phyloP scores from a whole-genome alignment of 2,329 filamentous ascomycete genomes.

The Ophiocordyceps polyrhachis-furcata region DNA sequence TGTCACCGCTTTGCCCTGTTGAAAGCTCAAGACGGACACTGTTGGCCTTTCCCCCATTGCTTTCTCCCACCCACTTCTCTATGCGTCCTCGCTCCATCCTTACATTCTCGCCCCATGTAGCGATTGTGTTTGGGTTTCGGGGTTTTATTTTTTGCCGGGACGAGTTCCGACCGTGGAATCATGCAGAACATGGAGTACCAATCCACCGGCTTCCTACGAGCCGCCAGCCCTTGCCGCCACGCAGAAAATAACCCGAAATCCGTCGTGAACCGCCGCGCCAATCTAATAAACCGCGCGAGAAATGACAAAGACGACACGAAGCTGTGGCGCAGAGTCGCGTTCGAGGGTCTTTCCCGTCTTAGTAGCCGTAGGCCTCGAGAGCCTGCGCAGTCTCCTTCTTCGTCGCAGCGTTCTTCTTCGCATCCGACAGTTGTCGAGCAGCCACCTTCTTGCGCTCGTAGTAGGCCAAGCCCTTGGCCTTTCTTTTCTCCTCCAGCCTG shows the following conservation, averaged over 20 bases:
- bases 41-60: neutral
- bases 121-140: slow-evolving; percentile 9
- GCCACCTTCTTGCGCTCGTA: slow-evolving; percentile 99
- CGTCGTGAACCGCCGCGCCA: slow-evolving; percentile 31
- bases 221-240: slow-evolving; percentile 24
- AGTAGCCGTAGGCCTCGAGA: slow-evolving; percentile 84
- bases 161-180: slow-evolving; percentile 14
- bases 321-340: slow-evolving; percentile 11
- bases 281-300: slow-evolving; percentile 35
- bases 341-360: slow-evolving; percentile 23
- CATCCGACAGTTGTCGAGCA: slow-evolving; percentile 74
- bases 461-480: slow-evolving; percentile 98
- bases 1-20: no score
- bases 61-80: neutral
- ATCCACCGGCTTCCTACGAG: slow-evolving; percentile 13
- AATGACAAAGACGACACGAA: slow-evolving; percentile 23
- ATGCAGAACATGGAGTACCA: slow-evolving; percentile 17
- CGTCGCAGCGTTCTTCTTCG: slow-evolving; percentile 79
- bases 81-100: slow-evolving; percentile 1
- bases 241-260: slow-evolving; percentile 30
- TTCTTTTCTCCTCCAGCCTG: slow-evolving; percentile 98
- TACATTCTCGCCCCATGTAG: neutral
- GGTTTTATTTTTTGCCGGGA: slow-evolving; percentile 16
- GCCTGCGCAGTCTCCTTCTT: slow-evolving; percentile 75
- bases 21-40: no score